Evolutionary conservation across 371 early-diverging fungal species (phyloP), one percentile per base, ranked within the genome.

Genomic region (Smittium culicis): DNA sequence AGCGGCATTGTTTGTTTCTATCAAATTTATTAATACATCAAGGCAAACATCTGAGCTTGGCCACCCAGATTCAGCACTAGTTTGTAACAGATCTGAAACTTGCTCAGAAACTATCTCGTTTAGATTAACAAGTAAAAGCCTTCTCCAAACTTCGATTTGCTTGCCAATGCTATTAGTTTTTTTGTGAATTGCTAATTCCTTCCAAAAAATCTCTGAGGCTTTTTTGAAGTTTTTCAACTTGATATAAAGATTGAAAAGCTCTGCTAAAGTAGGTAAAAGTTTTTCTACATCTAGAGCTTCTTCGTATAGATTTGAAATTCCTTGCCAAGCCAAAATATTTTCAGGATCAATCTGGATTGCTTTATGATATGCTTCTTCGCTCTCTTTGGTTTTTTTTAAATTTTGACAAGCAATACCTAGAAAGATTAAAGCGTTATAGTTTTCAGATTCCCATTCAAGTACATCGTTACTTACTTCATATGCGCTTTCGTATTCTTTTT

Each of bases 371-470:
- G 83, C 79, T 33, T 73, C 70, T 68, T 87, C 88, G 34, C 87
- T 82, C 35, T 88, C 88, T 35, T 76, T 73, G 64, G 81, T 76
- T 45, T 85, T 75, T 5, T 82, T 81, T 34, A 90, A 70, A 64
- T 89, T 85, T 66, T 86, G 83, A 58, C 86, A 79, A 0, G 90
- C 84, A 1, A 92, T 78, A 17, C 91, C 94, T 20, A 90, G 79
- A 71, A 89, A 87, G 17, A 93, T 86, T 68, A 82, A 83, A 20
- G 85, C 93, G 76, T 85, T 88, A 77, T 92, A 92, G 73, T 89
- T 92, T 25, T 73, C 78, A 11, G 79, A 76, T 61, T 92, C 92
- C 71, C 81, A 77, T 57, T 88, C 81, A 1, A 92, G 79, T 28
- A 91, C 80, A 35, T 85, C 79, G 55, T 83, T 79, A 72, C 89